A percentile compares a stretch with the other conserved stretches of the same genome.
Conservation (phyloP, 257 asterid genomes). For the Scutellaria baicalensis region DNA sequence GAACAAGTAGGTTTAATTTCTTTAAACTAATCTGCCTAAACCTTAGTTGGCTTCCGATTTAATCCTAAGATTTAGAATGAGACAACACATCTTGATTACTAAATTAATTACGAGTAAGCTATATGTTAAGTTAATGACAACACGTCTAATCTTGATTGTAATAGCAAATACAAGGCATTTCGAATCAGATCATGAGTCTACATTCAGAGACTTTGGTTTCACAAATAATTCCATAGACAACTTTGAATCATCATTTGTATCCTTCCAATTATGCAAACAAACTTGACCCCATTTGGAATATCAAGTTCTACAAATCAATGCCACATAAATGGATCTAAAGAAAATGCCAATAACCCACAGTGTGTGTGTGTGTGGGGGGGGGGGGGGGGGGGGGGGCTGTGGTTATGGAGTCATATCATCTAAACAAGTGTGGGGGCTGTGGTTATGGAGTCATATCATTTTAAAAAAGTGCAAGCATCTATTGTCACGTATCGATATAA, state of each 20-base stretch:
- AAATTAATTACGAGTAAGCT: not conserved
- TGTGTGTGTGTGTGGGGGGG: not conserved
- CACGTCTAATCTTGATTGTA: no score
- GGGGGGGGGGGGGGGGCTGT: not conserved
- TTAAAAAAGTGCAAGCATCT: not conserved
- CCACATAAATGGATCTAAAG: not conserved
- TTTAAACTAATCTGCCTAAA: not conserved
- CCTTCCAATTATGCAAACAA: not conserved
- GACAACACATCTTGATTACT: not conserved
- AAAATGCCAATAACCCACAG: not conserved
- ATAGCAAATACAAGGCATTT: no score
- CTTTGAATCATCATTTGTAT: not conserved
- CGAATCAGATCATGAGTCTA: no score
- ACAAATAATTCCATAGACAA: not conserved
- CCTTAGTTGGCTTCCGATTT: not conserved
- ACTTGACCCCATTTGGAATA: no score
- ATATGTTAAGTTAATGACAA: no score
- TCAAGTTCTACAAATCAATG: not conserved
- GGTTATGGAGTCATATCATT: not conserved
- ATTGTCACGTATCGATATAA: not conserved
- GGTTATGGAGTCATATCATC: not conserved
- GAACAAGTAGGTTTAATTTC: not conserved
- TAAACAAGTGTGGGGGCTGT: not conserved
- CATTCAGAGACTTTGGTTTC: no score
- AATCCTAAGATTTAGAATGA: not conserved